Conservation (phyloP, 1,284 basidiomycete species). For the Xerocomus alliaceus region DNA sequence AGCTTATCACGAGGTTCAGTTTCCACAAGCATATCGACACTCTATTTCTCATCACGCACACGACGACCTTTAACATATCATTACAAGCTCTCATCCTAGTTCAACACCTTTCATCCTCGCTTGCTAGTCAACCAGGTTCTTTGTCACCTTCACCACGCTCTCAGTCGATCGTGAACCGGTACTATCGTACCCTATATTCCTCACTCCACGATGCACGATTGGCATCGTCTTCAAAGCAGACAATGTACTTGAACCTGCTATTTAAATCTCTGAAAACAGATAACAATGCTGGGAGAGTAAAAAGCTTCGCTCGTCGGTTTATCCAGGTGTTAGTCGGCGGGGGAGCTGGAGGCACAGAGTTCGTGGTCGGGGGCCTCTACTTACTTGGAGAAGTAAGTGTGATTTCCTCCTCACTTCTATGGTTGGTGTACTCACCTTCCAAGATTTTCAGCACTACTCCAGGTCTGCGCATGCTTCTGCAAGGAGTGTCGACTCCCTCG, state of each 20-base stretch:
- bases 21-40: constrained; percentile 92
- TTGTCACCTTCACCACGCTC: constrained; percentile 50
- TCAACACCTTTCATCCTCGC: constrained; percentile 75
- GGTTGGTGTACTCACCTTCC: neutral
- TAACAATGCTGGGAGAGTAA: constrained; percentile 66
- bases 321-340: constrained; percentile 81
- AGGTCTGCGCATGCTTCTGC: constrained; percentile 73
- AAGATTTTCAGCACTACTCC: constrained; percentile 82
- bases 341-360: constrained; percentile 80
- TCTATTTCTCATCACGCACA: constrained; percentile 94
- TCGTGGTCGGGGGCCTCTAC: constrained; percentile 88
- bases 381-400: constrained; percentile 72
- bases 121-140: constrained; percentile 47
- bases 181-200: constrained; percentile 90
- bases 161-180: constrained; percentile 77
- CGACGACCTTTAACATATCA: constrained; percentile 94
- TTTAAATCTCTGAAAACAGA: constrained; percentile 94
- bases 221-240: constrained; percentile 88
- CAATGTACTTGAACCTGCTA: constrained; percentile 95
- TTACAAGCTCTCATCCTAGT: constrained; percentile 94
- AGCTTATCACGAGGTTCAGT: constrained; percentile 45
- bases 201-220: constrained; percentile 88
- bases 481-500: constrained; percentile 44
- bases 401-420: neutral
- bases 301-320: constrained; percentile 87